phyloP scores from a whole-genome alignment of 164 flowering plant genomes.

The Piper longum region DNA sequence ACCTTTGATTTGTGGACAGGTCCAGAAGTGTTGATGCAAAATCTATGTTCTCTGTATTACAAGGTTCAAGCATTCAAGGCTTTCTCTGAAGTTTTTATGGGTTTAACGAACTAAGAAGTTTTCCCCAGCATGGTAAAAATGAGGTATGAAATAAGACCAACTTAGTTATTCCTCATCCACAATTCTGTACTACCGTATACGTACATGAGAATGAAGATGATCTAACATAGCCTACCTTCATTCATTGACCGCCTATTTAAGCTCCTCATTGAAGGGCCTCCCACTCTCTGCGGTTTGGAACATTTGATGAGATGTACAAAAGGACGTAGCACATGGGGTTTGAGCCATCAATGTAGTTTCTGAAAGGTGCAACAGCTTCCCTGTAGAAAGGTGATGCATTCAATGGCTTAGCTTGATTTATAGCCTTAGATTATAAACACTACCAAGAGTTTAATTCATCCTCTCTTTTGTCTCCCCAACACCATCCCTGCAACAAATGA shows the following conservation, averaged over 20 bases:
- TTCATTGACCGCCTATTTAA: neutral
- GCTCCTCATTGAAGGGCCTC: neutral
- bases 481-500: too few relatives aligned
- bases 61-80: neutral
- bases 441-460: too few relatives aligned
- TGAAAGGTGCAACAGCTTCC: neutral
- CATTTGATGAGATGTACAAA: neutral
- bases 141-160: too few relatives aligned
- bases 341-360: neutral
- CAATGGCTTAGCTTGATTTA: neutral
- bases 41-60: neutral
- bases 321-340: neutral
- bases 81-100: neutral
- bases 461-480: neutral
- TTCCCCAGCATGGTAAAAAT: too few relatives aligned
- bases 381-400: neutral
- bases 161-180: too few relatives aligned
- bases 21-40: conserved; percentile 7
- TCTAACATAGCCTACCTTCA: neutral
- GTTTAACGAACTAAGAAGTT: too few relatives aligned
- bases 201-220: neutral
- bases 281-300: neutral
- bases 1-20: neutral
- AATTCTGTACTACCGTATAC: neutral
- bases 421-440: too few relatives aligned